Evolutionary conservation across 805 yeast genomes (phyloP), one percentile per base, ranked within the genome.

Genomic region (Candida odintsovae): DNA sequence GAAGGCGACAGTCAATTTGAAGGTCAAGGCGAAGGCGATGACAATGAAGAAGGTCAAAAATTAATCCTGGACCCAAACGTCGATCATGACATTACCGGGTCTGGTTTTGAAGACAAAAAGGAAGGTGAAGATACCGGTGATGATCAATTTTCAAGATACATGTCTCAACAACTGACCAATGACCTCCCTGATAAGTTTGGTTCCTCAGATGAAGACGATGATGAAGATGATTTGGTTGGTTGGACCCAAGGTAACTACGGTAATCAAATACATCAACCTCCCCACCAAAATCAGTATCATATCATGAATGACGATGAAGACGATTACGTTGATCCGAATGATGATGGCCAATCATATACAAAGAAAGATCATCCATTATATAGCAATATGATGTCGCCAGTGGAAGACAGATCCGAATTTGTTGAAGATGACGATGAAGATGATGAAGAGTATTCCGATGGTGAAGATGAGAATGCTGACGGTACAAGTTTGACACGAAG

Each of bases 301-400:
- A 54, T 57, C 29, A 33, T 33, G 36, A 65, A 60, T 40, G 71
- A 70, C 25, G 76, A 76, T 23, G 86, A 77, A 13, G 89, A 84
- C 49, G 90, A 82, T 50, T 83, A 85, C 56, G 79, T 78, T 55
- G 90, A 85, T 59, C 90, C 92, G 1, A 83, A 85, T 57, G 92
- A 86, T 61, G 92, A 85, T 57, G 92, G 92, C 0, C 80, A 78
- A 58, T 81, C 87, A 1, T 85, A 85, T 62, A 78, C 80, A 44
- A 82, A 78, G 59, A 71, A 74, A 21, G 67, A 73, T 37, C 78
- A 82, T 55, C 83, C 87, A 6, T 63, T 83, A 45, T 83, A 84
- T 53, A 59, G 55, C 42, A 66, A 55, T 53, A 58, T 62, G 61
- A 54, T 61, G 26, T 62, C 63, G 3, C 62, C 54, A 47, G 54